These are phyloP conservation scores for Chondrus crispus DNA, from an alignment of 23 red algal species.

Conservation along the genomic window DNA sequence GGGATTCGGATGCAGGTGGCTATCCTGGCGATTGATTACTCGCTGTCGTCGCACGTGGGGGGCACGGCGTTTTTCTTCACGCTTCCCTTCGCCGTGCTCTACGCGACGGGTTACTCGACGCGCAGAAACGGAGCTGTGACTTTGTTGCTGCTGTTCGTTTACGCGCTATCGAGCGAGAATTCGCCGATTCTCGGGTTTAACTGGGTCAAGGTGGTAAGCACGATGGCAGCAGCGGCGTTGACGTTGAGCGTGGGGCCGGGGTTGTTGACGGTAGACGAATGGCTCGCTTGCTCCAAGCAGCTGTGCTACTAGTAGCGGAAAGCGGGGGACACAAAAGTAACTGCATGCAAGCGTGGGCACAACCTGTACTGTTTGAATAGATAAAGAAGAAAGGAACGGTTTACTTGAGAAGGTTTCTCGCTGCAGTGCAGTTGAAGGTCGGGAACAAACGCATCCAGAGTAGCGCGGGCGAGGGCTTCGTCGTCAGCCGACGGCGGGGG, in stretches of 20 bases:
- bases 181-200: conserved; percentile 33
- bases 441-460: too few relatives aligned
- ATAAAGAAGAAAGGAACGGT: too few relatives aligned
- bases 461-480: too few relatives aligned
- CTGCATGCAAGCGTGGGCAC: too few relatives aligned
- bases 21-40: conserved; percentile 26
- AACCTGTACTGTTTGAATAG: too few relatives aligned
- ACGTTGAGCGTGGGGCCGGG: conserved; percentile 36
- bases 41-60: not conserved
- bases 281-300: conserved; percentile 42
- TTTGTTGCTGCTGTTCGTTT: not conserved
- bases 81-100: conserved; percentile 36
- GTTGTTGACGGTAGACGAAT: conserved; percentile 47
- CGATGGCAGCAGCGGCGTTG: conserved; percentile 5
- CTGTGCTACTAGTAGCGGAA: conserved; percentile 54
- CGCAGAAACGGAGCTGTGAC: conserved; percentile 32
- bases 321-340: too few relatives aligned
- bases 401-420: too few relatives aligned
- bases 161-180: not conserved
- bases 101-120: conserved; percentile 22
- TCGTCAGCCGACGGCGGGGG: too few relatives aligned
- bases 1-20: conserved; percentile 6
- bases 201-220: conserved; percentile 18
- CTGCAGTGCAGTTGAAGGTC: too few relatives aligned
- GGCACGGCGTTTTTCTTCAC: conserved; percentile 25